Conservation (phyloP, 768 basidiomycete genomes). For the Boletus tomentosulus region DNA sequence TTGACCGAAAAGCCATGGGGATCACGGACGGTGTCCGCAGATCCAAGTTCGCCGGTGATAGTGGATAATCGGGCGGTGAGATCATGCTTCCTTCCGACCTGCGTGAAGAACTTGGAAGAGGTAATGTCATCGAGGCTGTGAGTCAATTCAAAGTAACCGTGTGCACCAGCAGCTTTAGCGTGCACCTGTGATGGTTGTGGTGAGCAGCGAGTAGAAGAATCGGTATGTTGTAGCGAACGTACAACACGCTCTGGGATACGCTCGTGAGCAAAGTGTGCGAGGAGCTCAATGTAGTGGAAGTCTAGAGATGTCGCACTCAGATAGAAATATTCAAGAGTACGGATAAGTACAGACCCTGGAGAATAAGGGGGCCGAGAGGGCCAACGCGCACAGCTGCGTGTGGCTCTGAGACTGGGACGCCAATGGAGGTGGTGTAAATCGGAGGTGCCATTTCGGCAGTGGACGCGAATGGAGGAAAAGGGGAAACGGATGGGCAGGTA, state of each 20-base stretch:
- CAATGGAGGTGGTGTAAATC: not conserved
- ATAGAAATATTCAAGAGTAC: not conserved
- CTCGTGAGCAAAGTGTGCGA: not conserved
- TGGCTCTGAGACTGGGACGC: not conserved
- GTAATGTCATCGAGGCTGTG: too few species aligned
- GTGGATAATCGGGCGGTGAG: not conserved
- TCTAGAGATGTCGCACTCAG: not conserved
- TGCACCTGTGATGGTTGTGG: too few species aligned
- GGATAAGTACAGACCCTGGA: not conserved
- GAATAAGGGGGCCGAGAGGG: not conserved
- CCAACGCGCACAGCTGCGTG: not conserved
- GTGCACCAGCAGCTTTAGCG: too few species aligned
- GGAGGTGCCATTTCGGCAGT: not conserved
- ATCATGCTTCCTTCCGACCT: not conserved
- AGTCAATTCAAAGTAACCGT: too few species aligned
- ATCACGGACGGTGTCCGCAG: not conserved
- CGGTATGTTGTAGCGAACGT: too few species aligned
- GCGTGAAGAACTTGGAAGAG: too few species aligned
- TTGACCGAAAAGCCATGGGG: not conserved
- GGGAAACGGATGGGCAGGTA: not conserved
- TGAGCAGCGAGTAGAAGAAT: too few species aligned
- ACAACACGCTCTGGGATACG: too few species aligned
- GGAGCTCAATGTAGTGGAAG: not conserved
- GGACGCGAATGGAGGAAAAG: not conserved
- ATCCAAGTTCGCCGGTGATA: not conserved